Percentiles rank a stretch among this genome's conserved stretches.
phyloP scores from a whole-genome alignment of 192 early-diverging fungal species.

The Allomyces macrogynus region DNA sequence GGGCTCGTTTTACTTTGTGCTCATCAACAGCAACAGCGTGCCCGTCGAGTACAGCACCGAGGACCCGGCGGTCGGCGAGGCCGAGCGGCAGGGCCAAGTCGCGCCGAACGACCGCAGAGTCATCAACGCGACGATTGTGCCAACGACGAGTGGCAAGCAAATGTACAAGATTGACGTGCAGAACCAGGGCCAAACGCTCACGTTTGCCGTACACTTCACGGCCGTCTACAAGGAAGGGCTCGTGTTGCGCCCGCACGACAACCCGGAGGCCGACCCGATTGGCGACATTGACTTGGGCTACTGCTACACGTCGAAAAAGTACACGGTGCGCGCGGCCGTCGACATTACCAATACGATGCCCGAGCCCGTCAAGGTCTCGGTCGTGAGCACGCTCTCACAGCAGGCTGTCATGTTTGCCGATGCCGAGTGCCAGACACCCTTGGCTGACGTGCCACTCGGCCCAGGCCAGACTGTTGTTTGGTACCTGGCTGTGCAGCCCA shows the following conservation, averaged over 20 bases:
- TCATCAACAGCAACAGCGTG: conserved; percentile 21
- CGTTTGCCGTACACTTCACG: background rate
- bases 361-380: conserved; percentile 40
- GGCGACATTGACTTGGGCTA: conserved; percentile 52
- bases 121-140: conserved; percentile 29
- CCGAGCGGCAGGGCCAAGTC: conserved; percentile 14
- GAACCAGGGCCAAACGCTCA: conserved; percentile 4
- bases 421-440: conserved; percentile 14
- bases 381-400: conserved; percentile 54
- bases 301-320: conserved; percentile 56
- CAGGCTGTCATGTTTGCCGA: conserved; percentile 56
- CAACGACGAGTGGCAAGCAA: conserved; percentile 29
- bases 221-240: background rate
- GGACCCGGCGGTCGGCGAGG: conserved; percentile 6
- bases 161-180: conserved; percentile 22
- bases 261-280: too few relatives aligned
- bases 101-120: conserved; percentile 29
- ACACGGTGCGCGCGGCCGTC: conserved; percentile 47
- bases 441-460: conserved; percentile 25
- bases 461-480: conserved; percentile 14
- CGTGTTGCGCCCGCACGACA: background rate
- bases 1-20: conserved; percentile 26
- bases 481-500: conserved; percentile 1
- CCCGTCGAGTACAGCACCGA: conserved; percentile 9
- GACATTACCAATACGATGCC: conserved; percentile 47